Evolutionary conservation across 2,329 filamentous ascomycete species (phyloP), one percentile per base, ranked within the genome.

Genomic region (Trichoderma koningii): DNA sequence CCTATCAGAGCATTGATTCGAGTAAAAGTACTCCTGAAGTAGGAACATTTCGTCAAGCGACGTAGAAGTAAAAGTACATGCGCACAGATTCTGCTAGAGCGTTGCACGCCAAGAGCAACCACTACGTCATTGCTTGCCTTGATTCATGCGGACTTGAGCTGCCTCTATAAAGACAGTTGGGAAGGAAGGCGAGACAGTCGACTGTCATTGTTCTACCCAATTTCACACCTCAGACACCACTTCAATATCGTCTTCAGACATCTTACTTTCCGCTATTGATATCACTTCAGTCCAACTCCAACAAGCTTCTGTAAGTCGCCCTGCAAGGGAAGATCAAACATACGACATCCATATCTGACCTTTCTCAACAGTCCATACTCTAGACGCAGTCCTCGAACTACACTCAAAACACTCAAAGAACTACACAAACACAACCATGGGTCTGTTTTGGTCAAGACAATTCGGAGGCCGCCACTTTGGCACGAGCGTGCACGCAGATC

Each of bases 381-480:
- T 4, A 10, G 1, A 10, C 26, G 6, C 47, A 50, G 14, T n/a
- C 9, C 15, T 19, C 48, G 7, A 15, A 38, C 5, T 34, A 34
- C n/a, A 10, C 14, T n/a, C 14, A 4, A 17, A 21, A 21, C 6
- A 19, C 9, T 4, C 9, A 41, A 51, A 42, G 28, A 51, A 1
- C 10, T 4, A 3, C 34, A 42, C 52, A 55, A 14, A n/a, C 41
- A 17, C 55, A 63, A 73, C 6, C 44, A 84, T 83, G 81, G 80
- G 78, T 65, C 73, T 84, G 64, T 81, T 80, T 73, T 83, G 79
- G 70, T 74, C 74, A 62, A 83, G 81, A 69, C 72, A 73, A 56
- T 61, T 84, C 68, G 82, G 82, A 68, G 77, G 78, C 60, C 78
- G 78, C 41, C 81, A 81, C 69, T 79, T 83, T 68, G 82, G 82